These are phyloP conservation scores for Alternaria infectoria DNA, from an alignment of 2,329 filamentous ascomycete species.

Conservation along the genomic window DNA sequence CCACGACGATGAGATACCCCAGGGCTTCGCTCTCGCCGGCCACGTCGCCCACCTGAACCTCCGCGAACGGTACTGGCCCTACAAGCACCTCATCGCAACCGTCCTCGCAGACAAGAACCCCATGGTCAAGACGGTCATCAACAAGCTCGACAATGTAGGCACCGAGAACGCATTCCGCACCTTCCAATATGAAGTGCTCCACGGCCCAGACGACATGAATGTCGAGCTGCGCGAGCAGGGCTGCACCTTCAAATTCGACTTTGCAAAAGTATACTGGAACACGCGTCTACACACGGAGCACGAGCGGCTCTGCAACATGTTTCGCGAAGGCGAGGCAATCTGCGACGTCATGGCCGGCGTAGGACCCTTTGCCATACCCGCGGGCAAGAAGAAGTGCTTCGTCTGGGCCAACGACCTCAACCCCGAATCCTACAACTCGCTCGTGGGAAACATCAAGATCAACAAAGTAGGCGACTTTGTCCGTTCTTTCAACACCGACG, in stretches of 20 bases:
- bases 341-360: constrained; percentile 98
- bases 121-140: constrained; percentile 85
- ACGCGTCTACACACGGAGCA: constrained; percentile 90
- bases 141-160: constrained; percentile 91
- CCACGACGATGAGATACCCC: constrained; percentile 78
- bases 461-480: constrained; percentile 84
- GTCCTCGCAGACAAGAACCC: constrained; percentile 91
- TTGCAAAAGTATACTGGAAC: constrained; percentile 98
- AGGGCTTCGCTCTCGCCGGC: constrained; percentile 86
- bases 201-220: constrained; percentile 79
- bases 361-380: constrained; percentile 91
- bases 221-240: constrained; percentile 82
- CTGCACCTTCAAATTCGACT: constrained; percentile 92
- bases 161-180: constrained; percentile 85
- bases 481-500: constrained; percentile 80
- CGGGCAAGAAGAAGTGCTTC: constrained; percentile 87
- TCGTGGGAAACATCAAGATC: constrained; percentile 70
- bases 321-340: constrained; percentile 84
- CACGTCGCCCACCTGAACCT: constrained; percentile 97
- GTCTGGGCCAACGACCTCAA: constrained; percentile 98
- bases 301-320: constrained; percentile 75
- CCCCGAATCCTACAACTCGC: constrained; percentile 78
- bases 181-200: constrained; percentile 89
- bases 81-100: constrained; percentile 84
- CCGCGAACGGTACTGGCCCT: constrained; percentile 79